Evolutionary conservation across 1,284 basidiomycete species (phyloP), one percentile per base, ranked within the genome.

Genomic region (Thecaphora frezii): DNA sequence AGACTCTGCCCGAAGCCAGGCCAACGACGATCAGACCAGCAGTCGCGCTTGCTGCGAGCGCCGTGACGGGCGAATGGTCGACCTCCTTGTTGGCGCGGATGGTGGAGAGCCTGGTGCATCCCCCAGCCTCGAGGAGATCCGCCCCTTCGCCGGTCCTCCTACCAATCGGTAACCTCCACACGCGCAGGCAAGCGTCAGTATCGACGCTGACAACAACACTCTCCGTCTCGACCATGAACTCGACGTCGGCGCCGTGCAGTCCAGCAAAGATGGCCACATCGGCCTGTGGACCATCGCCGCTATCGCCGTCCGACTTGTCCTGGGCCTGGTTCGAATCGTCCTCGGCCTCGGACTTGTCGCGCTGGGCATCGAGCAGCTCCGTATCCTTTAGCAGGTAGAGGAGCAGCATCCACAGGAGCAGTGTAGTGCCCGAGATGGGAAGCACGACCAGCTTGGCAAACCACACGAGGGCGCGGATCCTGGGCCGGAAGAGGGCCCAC

Each of bases 331-430:
- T 70, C 5, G 51, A 75, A 1, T 76, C 67, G 33, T 41, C 48
- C n/a, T 43, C 42, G n/a, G 57, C 49, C 19, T 56, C 51, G 38
- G 47, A 85, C 84, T 14, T 82, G 80, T 44, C 84, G 82, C 76
- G 84, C 41, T 93, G 91, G 5, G 89, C 88, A 71, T 93, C 92
- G 16, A 97, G 84, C 1, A 93, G 84, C 58, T 97, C 92, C 0
- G 91, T 86, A 66, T 96, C 89, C 81, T 94, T 94, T 55, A 97
- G 82, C 1, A 98, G 83, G 76, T 93, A 93, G n/a, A 91, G 83
- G 14, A 96, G 82, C 21, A 97, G 80, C 9, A 85, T 83, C 78
- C 90, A 97, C 3, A 97, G 83, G 1, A 85, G 79, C 30, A 84
- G 81, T 3, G 89, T 89, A 0, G 92, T 94, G 1, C 83, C 83